These are phyloP conservation scores for Apiotrichum domesticum DNA, from an alignment of 1,284 basidiomycete species.

Conservation along the genomic window DNA sequence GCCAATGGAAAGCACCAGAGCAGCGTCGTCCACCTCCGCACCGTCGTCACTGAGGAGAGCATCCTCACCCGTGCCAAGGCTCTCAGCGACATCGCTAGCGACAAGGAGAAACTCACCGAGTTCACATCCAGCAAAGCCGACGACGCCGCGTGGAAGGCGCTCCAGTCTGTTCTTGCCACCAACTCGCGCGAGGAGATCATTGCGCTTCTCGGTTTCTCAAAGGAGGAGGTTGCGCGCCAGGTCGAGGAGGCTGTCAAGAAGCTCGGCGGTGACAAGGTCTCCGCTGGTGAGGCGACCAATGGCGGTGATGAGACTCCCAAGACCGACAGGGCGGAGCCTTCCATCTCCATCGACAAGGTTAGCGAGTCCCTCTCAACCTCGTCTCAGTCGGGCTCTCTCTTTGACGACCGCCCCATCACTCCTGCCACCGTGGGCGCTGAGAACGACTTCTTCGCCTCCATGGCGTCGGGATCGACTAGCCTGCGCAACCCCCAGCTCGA, in stretches of 20 bases:
- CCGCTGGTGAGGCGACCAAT: not conserved
- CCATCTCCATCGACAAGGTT: not conserved
- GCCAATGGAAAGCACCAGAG: conserved; percentile 71
- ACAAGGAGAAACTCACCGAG: conserved; percentile 57
- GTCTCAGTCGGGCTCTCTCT: conserved; percentile 55
- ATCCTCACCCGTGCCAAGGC: conserved; percentile 72
- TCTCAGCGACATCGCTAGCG: conserved; percentile 59
- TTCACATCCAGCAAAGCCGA: conserved; percentile 58
- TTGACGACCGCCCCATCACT: conserved; percentile 48
- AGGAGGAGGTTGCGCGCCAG: conserved; percentile 71
- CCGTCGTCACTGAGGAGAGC: conserved; percentile 67
- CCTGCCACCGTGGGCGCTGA: conserved; percentile 55
- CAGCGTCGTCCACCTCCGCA: conserved; percentile 67
- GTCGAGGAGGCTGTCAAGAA: conserved; percentile 76
- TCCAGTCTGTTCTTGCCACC: conserved; percentile 81
- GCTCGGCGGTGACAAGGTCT: conserved; percentile 34
- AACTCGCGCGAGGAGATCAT: conserved; percentile 87
- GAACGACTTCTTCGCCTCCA: conserved; percentile 86
- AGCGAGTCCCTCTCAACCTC: conserved; percentile 37
- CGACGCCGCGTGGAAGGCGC: conserved; percentile 76
- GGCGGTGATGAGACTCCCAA: conserved; percentile 59
- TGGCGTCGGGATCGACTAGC: conserved; percentile 29
- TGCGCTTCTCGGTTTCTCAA: conserved; percentile 85
- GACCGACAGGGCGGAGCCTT: conserved; percentile 56
- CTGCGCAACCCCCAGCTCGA: conserved; percentile 56